These are phyloP conservation scores for Schizophyllum commune DNA, from an alignment of 1,284 basidiomycete species.

Conservation along the genomic window DNA sequence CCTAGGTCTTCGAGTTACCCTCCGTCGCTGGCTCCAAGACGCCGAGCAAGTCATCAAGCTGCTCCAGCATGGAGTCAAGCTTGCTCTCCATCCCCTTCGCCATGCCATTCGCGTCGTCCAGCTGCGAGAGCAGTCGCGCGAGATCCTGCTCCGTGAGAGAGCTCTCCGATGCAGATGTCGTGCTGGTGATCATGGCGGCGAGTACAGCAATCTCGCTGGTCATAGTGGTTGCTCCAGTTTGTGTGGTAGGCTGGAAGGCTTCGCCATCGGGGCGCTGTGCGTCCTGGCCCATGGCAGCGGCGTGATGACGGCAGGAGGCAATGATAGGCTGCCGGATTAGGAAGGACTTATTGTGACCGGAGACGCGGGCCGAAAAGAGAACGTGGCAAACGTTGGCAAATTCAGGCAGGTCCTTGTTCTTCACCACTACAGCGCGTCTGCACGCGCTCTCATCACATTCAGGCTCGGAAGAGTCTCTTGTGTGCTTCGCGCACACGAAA, in stretches of 20 bases:
- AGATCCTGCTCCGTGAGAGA: constrained; percentile 28
- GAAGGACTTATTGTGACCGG: constrained; percentile 11
- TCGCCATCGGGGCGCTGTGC: neutral
- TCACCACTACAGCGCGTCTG: no score
- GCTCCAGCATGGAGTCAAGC: constrained; percentile 47
- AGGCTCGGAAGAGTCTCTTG: no score
- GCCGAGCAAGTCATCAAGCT: constrained; percentile 46
- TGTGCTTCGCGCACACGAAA: no score
- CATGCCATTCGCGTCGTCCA: constrained; percentile 47
- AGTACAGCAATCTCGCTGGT: constrained; percentile 31
- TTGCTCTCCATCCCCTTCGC: constrained; percentile 49
- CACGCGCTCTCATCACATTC: no score
- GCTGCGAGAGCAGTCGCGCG: constrained; percentile 37
- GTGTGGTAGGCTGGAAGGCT: neutral
- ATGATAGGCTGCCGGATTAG: neutral
- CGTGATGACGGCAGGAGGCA: neutral
- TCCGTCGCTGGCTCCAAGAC: constrained; percentile 22
- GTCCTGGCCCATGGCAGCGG: neutral
- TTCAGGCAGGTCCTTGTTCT: constrained; percentile 15
- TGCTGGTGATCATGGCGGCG: constrained; percentile 21
- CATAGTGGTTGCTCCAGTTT: constrained; percentile 12
- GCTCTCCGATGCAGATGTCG: constrained; percentile 16
- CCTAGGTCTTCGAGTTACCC: no score
- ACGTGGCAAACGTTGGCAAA: constrained; percentile 31
- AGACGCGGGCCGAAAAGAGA: constrained; percentile 6